Evolutionary conservation across 1,139 yeast species (phyloP).

Genomic region (Taphrina communis): DNA sequence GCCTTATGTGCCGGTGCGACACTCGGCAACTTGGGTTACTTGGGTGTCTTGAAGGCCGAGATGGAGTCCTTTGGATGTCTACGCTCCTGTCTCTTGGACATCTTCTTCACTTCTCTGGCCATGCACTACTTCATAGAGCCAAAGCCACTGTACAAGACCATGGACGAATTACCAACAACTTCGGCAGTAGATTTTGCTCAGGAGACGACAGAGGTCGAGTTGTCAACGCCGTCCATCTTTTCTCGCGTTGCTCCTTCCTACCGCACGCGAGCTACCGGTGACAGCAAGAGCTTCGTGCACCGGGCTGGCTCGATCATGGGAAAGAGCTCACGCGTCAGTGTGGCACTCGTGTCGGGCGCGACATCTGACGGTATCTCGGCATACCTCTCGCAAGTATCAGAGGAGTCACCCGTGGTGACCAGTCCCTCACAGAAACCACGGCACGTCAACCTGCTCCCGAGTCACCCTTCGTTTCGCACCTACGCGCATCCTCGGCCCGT

Average conservation of each 20-base stretch:
- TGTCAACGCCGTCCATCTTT: conserved; percentile 4
- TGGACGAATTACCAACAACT: neutral
- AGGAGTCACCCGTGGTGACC: neutral
- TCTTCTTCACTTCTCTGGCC: neutral
- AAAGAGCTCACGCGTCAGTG: neutral
- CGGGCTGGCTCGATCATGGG: neutral
- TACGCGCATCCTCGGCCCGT: conserved; percentile 8
- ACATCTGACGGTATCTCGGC: conserved; percentile 8
- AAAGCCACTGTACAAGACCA: conserved; percentile 5
- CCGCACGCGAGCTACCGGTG: neutral
- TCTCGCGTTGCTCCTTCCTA: conserved; percentile 10
- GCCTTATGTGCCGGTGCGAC: neutral
- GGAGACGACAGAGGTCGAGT: neutral
- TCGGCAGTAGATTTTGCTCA: neutral
- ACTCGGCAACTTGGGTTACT: conserved; percentile 3
- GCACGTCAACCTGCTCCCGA: conserved; percentile 13
- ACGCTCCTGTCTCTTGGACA: neutral
- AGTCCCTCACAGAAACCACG: conserved; percentile 8
- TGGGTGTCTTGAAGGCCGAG: neutral
- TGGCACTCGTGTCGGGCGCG: conserved; percentile 11
- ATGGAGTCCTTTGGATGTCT: conserved; percentile 1
- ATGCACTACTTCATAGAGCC: conserved; percentile 10
- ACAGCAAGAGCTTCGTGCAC: neutral
- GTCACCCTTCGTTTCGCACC: conserved; percentile 4
- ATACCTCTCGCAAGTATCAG: conserved; percentile 10